Conservation (phyloP, 2,329 filamentous ascomycete genomes). For the Ophiosphaerella korrae region DNA sequence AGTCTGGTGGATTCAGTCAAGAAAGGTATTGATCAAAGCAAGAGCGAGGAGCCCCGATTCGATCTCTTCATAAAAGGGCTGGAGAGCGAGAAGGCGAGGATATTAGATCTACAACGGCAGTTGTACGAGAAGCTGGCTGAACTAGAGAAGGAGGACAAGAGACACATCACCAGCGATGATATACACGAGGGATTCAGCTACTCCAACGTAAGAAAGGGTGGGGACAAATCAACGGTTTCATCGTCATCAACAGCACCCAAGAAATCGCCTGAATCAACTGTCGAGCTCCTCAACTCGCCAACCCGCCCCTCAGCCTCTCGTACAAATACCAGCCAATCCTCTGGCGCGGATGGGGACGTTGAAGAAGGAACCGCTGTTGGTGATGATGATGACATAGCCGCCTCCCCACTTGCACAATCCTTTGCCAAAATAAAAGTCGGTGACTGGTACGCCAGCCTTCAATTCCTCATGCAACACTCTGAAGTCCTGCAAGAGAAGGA, state of each 20-base stretch:
- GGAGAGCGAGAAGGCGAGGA: conserved; percentile 75
- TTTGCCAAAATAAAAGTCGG: conserved; percentile 79
- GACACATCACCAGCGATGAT: conserved; percentile 92
- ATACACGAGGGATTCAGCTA: conserved; percentile 90
- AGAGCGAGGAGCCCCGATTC: conserved; percentile 69
- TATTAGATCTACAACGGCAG: conserved; percentile 77
- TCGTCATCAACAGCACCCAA: conserved; percentile 31
- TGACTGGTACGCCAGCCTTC: conserved; percentile 74
- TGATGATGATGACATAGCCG: conserved; percentile 68
- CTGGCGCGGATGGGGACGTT: conserved; percentile 66
- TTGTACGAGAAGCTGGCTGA: conserved; percentile 74
- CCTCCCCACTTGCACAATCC: conserved; percentile 75
- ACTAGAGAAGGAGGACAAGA: conserved; percentile 81
- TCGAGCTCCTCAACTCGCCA: conserved; percentile 79
- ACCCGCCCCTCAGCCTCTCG: conserved; percentile 44
- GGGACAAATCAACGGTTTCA: conserved; percentile 27
- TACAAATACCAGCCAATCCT: conserved; percentile 55
- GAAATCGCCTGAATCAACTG: conserved; percentile 22
- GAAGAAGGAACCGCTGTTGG: conserved; percentile 57
- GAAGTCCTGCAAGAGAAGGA: conserved; percentile 81
- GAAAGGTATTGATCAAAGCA: conserved; percentile 74
- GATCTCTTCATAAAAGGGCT: conserved; percentile 80
- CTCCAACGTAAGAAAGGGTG: conserved; percentile 67
- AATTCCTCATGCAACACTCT: conserved; percentile 80
- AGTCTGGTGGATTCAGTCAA: conserved; percentile 93